A percentile compares a stretch with the other conserved stretches of the same genome.
These are phyloP conservation scores for Paspalum vaginatum DNA, from an alignment of 176 grass and related monocot genomes.

Conservation along the genomic window DNA sequence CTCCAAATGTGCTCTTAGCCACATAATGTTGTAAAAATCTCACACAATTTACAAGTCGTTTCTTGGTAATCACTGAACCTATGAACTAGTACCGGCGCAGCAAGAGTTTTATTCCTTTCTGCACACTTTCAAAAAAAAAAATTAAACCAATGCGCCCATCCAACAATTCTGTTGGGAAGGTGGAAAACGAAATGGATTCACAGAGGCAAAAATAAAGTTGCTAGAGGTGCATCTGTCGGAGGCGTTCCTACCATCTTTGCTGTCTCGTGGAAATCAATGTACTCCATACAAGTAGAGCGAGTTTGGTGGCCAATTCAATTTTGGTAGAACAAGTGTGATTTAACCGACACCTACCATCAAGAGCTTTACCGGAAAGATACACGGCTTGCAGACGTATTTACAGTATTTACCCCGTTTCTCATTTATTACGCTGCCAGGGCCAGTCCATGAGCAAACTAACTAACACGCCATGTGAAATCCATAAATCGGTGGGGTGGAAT, in stretches of 20 bases:
- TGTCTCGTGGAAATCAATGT: background rate
- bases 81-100: background rate
- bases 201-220: background rate
- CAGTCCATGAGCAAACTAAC: conserved; percentile 33
- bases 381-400: conserved; percentile 9
- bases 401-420: conserved; percentile 33
- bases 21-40: background rate
- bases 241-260: background rate
- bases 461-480: conserved; percentile 60
- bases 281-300: background rate
- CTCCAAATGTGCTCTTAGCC: background rate
- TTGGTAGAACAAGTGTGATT: conserved; percentile 15
- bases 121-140: background rate
- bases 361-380: conserved; percentile 22
- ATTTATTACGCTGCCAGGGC: conserved; percentile 50
- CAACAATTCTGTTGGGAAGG: background rate
- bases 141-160: background rate
- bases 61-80: background rate
- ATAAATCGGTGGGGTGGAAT: conserved; percentile 63
- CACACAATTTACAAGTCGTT: background rate
- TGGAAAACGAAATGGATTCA: background rate
- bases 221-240: background rate
- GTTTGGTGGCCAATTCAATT: background rate
- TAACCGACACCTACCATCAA: conserved; percentile 43
- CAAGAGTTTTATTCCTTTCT: background rate